A percentile compares a stretch with the other conserved stretches of the same genome.
Evolutionary conservation across 2,329 filamentous ascomycete species (phyloP).

Genomic region (Clarireedia sp.): DNA sequence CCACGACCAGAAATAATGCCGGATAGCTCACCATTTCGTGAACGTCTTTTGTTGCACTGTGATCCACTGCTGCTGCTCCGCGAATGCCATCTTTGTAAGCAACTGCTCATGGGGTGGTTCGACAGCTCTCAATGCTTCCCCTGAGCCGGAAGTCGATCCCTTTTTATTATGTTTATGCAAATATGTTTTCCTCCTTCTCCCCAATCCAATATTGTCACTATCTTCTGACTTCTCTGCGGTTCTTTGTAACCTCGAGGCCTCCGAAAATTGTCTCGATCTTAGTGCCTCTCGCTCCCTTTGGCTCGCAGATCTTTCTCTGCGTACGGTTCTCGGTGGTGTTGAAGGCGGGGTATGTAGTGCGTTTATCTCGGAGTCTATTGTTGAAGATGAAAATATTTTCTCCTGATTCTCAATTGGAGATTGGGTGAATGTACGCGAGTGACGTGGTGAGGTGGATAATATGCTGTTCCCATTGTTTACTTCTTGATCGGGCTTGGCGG

Average conservation of each 20-base stretch:
- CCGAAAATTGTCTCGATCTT: conserved; percentile 10
- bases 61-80: conserved; percentile 60
- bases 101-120: conserved; percentile 28
- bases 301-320: conserved; percentile 8
- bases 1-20: conserved; percentile 1
- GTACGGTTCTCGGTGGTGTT: conserved; percentile 6
- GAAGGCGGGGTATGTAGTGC: conserved; percentile 7
- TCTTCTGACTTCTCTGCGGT: neutral
- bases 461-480: conserved; percentile 9
- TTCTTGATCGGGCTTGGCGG: conserved; percentile 5
- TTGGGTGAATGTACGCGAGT: conserved; percentile 6
- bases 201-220: neutral
- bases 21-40: conserved; percentile 70
- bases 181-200: conserved; percentile 8
- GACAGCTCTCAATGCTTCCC: conserved; percentile 24
- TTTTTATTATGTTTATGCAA: conserved; percentile 5
- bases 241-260: conserved; percentile 6
- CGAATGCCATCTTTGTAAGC: conserved; percentile 50
- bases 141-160: conserved; percentile 7
- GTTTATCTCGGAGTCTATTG: conserved; percentile 6
- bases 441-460: conserved; percentile 8
- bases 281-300: conserved; percentile 8
- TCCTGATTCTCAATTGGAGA: conserved; percentile 1
- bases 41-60: conserved; percentile 97
- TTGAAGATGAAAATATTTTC: conserved; percentile 7